These are phyloP conservation scores for Cenchrus americanus DNA, from an alignment of 176 grass and related monocot species.

Conservation along the genomic window DNA sequence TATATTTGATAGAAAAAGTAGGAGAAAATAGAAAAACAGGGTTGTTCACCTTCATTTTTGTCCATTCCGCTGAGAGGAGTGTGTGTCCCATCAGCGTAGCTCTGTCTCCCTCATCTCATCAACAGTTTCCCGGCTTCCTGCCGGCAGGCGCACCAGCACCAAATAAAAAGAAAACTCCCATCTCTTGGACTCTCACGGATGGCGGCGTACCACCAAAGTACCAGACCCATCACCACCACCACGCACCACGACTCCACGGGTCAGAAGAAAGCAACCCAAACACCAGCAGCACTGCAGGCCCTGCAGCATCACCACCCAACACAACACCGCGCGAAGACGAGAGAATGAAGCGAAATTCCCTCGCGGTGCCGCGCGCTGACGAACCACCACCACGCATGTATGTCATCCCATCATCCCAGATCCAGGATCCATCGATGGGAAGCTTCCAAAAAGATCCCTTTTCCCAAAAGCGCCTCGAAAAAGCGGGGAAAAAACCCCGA, in stretches of 20 bases:
- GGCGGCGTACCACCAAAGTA: neutral
- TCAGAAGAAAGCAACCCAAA: constrained; percentile 32
- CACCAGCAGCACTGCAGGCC: too few species aligned
- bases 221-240: neutral
- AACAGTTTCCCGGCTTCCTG: neutral
- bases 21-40: neutral
- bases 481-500: neutral
- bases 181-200: neutral
- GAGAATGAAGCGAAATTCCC: constrained; percentile 47
- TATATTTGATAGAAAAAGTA: neutral
- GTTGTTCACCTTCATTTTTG: neutral
- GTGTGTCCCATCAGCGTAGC: neutral
- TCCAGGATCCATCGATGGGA: constrained; percentile 9
- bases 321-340: neutral
- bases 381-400: constrained; percentile 24
- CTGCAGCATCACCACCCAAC: neutral
- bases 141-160: constrained; percentile 36
- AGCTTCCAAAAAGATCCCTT: constrained; percentile 56
- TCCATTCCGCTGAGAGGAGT: neutral
- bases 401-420: constrained; percentile 18
- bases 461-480: constrained; percentile 17
- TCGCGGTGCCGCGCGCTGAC: constrained; percentile 16
- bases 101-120: neutral
- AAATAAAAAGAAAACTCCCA: neutral
- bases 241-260: neutral